Evolutionary conservation across 257 asterid species (phyloP), one percentile per base, ranked within the genome.

Genomic region (Fraxinus quadrangulata): DNA sequence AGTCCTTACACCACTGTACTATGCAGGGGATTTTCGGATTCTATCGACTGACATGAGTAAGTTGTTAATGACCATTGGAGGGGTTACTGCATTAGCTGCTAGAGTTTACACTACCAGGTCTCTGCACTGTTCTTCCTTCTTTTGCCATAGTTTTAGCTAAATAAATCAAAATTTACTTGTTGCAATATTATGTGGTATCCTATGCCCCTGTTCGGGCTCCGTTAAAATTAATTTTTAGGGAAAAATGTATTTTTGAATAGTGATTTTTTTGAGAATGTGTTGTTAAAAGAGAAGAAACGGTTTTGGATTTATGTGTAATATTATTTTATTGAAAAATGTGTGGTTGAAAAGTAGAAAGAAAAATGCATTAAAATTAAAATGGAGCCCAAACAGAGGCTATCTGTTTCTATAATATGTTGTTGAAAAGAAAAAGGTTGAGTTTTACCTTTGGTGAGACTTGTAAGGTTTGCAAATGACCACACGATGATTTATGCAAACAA

Each of bases 41-140:
- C 80, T 95, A 39, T 85, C 93, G 89, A 92, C 91, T 61, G 99
- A 95, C 87, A 89, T 92, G 86, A 87, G 97, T 85, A 90, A 84
- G 82, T 82, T 95, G 87, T 81, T 83, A 59, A 95, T 95, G 99
- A 88, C 97, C 65, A 86, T 95, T 75, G 98, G 99, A 72, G 99
- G 98, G 85, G 97, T 81, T 85, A 95, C 99, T 80, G 99, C 99
- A 77, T 84, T 95, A 83, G 99, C 99, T 82, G 97, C 98, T 71
- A 98, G 99, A 74, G 87, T 95, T 80, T 95, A 93, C 87, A 91
- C 98, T 75, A 91, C 99, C 76, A 93, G 98, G 99, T 93, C 51
- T 76, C 82, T 68, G 67, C 39, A 74, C 73, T 73, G 76, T 69
- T 34, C 72, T 47, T 66, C 30, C 61, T 67, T 33, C 45, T 47